Percentiles rank a stretch among this genome's conserved stretches.
Evolutionary conservation across 345 rosid species (phyloP).

Genomic region (thale cress (Arabidopsis thaliana)): TAIR10.1 NC_003075.7:14121001-14121500

Average conservation of each 20-base stretch:
- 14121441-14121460: slow-evolving; percentile 60
- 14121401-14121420: slow-evolving; percentile 63
- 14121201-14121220: slow-evolving; percentile 77
- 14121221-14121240: slow-evolving; percentile 46
- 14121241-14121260: slow-evolving; percentile 58
- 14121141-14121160: slow-evolving; percentile 64
- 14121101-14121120: slow-evolving; percentile 68
- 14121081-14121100: slow-evolving; percentile 66
- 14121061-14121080: slow-evolving; percentile 50
- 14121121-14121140: slow-evolving; percentile 69
- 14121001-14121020: slow-evolving; percentile 16
- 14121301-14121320: slow-evolving; percentile 51
- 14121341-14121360: slow-evolving; percentile 44
- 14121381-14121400: slow-evolving; percentile 60
- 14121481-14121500: slow-evolving; percentile 37
- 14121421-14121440: slow-evolving; percentile 51
- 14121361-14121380: slow-evolving; percentile 69
- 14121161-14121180: slow-evolving; percentile 62
- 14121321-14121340: slow-evolving; percentile 70
- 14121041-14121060: slow-evolving; percentile 49
- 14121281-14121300: slow-evolving; percentile 36
- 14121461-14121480: slow-evolving; percentile 52
- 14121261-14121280: slow-evolving; percentile 67
- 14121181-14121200: slow-evolving; percentile 67
- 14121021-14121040: slow-evolving; percentile 65